Evolutionary conservation across 2,329 filamentous ascomycete species (phyloP).

Genomic region (Emmonsia crescens): DNA sequence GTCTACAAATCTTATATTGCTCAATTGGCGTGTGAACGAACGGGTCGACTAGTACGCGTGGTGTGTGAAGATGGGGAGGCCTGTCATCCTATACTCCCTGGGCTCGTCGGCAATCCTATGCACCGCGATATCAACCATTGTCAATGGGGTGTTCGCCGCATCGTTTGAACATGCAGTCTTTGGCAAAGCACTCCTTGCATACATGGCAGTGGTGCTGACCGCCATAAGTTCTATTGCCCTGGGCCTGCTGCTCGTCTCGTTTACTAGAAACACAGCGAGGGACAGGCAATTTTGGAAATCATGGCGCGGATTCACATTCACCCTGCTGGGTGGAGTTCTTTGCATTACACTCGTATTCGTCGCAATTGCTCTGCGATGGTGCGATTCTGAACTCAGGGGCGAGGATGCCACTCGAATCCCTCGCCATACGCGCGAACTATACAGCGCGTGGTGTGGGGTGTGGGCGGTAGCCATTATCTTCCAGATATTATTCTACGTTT

Average conservation of each 20-base stretch:
- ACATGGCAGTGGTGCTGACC: constrained; percentile 1
- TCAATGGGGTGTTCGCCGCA: constrained; percentile 5
- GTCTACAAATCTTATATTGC: neutral
- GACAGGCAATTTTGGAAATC: neutral
- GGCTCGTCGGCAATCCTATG: neutral
- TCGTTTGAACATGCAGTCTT: neutral
- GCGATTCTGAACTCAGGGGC: neutral
- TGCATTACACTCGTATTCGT: neutral
- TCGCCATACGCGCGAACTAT: neutral
- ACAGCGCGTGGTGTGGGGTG: neutral
- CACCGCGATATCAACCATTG: constrained; percentile 1
- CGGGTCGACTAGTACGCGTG: neutral
- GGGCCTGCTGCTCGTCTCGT: constrained; percentile 3
- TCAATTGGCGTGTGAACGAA: neutral
- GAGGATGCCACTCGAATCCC: neutral
- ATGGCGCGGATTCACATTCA: neutral
- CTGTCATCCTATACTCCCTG: neutral
- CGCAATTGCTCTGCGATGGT: neutral
- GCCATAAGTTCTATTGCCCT: constrained; percentile 1
- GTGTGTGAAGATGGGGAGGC: constrained; percentile 2
- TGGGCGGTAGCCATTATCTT: neutral
- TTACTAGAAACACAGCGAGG: neutral
- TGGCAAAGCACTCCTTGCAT: neutral
- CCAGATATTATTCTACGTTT: constrained; percentile 1
- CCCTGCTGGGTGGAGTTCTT: neutral